Evolutionary conservation across 2,329 filamentous ascomycete species (phyloP), one percentile per base, ranked within the genome.

Genomic region (Paradendryphiella salina): DNA sequence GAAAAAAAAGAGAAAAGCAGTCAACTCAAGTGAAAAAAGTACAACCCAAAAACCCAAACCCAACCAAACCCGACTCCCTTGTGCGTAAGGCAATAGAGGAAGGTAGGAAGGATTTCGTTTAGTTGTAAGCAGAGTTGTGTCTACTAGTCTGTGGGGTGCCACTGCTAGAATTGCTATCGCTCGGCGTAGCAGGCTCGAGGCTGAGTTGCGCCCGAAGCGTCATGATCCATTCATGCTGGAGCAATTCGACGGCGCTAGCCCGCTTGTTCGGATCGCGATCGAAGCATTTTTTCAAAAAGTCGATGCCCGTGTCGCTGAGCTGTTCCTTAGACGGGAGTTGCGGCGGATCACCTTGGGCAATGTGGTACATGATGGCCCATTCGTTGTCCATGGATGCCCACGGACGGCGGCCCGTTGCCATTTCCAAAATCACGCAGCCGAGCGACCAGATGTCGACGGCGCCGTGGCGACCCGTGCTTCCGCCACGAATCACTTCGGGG

Each of bases 281-380:
- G 67, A 99, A 97, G 77, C 93, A 97, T 59, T 83, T 85, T 64
- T 84, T 84, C 59, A 99, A 74, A 68, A 99, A 97, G 70, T 97
- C 91, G 57, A 96, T 85, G 17, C 94, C 94, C 48, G 84, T 76
- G 0, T 86, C 82, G 66, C 89, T 94, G 57, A 99, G 82, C 74
- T 97, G 93, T 44, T 97, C 93, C 0, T 79, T 72, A 0, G 84
- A 81, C 1, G 94, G 94, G 48, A 96, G 80, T 69, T 90, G 87
- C 5, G 94, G 94, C 40, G 91, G 89, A 65, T 96, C 96, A 59
- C 94, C 94, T 71, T 96, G 93, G 1, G 94, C 94, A 67, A 99
- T 99, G 78, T 97, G 97, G 81, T 96, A 99, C 94, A 99, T 99
- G 77, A 99, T 97, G 34, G 94, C 94, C 91, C 92, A 99, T 74